Evolutionary conservation across 2,329 filamentous ascomycete genomes (phyloP).

Genomic region (Exophiala oligosperma): DNA sequence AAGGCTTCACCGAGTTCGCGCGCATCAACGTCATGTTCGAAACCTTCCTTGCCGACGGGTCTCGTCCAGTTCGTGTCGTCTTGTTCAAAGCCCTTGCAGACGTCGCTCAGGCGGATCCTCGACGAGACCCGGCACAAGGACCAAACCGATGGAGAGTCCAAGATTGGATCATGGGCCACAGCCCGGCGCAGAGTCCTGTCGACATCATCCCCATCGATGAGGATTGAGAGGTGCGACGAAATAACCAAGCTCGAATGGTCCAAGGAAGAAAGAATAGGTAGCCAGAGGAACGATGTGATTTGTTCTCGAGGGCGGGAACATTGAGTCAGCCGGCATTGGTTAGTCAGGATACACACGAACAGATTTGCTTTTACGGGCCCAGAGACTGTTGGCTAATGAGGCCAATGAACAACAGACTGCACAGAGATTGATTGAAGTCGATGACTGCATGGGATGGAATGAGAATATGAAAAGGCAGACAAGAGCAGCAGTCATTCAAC

Average conservation of each 20-base stretch:
- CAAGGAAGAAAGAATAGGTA: neutral
- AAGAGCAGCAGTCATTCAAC: too few species aligned
- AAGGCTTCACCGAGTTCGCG: constrained; percentile 17
- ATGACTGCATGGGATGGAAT: too few species aligned
- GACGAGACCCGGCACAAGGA: constrained; percentile 18
- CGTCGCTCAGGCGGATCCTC: constrained; percentile 9
- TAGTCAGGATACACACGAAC: neutral
- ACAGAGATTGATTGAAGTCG: neutral
- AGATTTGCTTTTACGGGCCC: too few species aligned
- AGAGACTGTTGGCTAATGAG: too few species aligned
- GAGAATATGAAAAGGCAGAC: neutral
- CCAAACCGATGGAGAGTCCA: constrained; percentile 15
- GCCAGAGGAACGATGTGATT: neutral
- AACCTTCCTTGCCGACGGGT: constrained; percentile 7
- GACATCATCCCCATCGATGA: constrained; percentile 13
- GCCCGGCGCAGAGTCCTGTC: neutral
- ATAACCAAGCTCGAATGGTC: neutral
- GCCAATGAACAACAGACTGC: too few species aligned
- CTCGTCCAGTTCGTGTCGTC: constrained; percentile 10
- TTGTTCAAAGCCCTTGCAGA: constrained; percentile 18
- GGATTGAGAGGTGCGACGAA: neutral
- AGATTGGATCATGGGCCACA: neutral
- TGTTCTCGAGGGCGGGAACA: neutral
- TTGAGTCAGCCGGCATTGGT: neutral
- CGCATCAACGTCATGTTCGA: constrained; percentile 15